These are phyloP conservation scores for Diplodia scrobiculata DNA, from an alignment of 2,329 filamentous ascomycete genomes.

Conservation along the genomic window DNA sequence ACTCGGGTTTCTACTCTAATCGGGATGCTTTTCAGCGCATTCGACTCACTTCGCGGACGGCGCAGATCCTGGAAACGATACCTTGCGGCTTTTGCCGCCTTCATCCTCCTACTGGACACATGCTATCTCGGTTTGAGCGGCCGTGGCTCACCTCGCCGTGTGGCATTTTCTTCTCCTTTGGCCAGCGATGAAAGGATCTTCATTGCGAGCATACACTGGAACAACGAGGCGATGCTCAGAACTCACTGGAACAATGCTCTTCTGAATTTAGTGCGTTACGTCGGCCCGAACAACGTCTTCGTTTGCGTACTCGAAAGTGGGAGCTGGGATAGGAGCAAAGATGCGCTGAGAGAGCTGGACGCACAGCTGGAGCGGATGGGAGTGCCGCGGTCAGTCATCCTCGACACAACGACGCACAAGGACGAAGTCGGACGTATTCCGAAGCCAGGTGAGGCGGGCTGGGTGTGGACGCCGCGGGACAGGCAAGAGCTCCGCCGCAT, in stretches of 20 bases:
- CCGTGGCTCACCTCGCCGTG: too few relatives aligned
- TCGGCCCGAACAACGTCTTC: slow-evolving; percentile 67
- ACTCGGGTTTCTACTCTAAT: too few relatives aligned
- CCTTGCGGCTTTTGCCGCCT: too few relatives aligned
- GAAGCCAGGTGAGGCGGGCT: slow-evolving; percentile 54
- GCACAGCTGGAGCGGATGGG: slow-evolving; percentile 54
- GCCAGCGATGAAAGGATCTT: slow-evolving; percentile 52
- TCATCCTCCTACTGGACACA: too few relatives aligned
- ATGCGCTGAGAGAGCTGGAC: slow-evolving; percentile 61
- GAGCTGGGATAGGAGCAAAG: slow-evolving; percentile 70
- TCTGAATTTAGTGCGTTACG: slow-evolving; percentile 56
- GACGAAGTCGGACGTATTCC: slow-evolving; percentile 48
- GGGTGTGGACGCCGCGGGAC: slow-evolving; percentile 61
- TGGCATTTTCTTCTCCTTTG: too few relatives aligned
- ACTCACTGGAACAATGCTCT: slow-evolving; percentile 65
- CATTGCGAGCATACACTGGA: slow-evolving; percentile 71
- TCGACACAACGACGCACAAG: slow-evolving; percentile 61
- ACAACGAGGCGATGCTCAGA: slow-evolving; percentile 62
- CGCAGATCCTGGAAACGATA: too few relatives aligned
- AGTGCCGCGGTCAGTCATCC: slow-evolving; percentile 58
- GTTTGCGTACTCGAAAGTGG: slow-evolving; percentile 69
- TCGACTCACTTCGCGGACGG: too few relatives aligned
- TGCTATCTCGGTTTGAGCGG: too few relatives aligned
- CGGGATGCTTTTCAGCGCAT: too few relatives aligned
- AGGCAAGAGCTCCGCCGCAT: slow-evolving; percentile 64